These are phyloP conservation scores for Phtheirospermum japonicum DNA, from an alignment of 257 asterid genomes.

Conservation along the genomic window DNA sequence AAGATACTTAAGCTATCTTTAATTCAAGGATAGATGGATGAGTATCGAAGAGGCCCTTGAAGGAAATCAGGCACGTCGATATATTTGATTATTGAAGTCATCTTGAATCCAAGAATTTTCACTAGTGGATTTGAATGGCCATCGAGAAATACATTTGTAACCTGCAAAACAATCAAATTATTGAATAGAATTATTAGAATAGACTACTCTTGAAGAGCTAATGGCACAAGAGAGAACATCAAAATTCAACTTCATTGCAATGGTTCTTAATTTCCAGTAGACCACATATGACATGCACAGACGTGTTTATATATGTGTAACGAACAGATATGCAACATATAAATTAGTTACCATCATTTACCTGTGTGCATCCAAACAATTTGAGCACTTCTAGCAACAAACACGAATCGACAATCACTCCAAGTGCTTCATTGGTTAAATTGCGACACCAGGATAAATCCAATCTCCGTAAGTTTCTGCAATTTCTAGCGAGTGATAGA, in stretches of 20 bases:
- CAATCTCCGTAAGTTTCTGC: conserved; percentile 52
- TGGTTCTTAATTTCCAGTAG: background rate
- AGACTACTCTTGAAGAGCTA: background rate
- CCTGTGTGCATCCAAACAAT: conserved; percentile 91
- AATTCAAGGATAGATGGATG: conserved; percentile 26
- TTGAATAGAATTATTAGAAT: background rate
- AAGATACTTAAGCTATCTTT: background rate
- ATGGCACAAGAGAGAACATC: background rate
- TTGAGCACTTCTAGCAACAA: conserved; percentile 61
- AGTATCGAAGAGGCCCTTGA: conserved; percentile 56
- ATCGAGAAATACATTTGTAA: conserved; percentile 57
- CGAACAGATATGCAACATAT: too few species aligned
- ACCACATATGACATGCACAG: background rate
- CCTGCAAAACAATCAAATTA: conserved; percentile 41
- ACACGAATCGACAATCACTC: conserved; percentile 84
- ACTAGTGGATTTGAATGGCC: conserved; percentile 80
- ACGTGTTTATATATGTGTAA: background rate
- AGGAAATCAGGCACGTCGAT: conserved; percentile 50
- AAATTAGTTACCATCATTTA: conserved; percentile 30
- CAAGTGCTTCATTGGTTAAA: conserved; percentile 77
- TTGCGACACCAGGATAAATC: conserved; percentile 92
- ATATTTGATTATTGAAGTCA: conserved; percentile 48
- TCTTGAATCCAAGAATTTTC: conserved; percentile 65
- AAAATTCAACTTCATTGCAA: too few species aligned
- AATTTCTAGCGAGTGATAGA: conserved; percentile 61